A percentile compares a stretch with the other conserved stretches of the same genome.
Conservation (phyloP, 495 filamentous ascomycete genomes). For the Lindgomyces ingoldianus region DNA sequence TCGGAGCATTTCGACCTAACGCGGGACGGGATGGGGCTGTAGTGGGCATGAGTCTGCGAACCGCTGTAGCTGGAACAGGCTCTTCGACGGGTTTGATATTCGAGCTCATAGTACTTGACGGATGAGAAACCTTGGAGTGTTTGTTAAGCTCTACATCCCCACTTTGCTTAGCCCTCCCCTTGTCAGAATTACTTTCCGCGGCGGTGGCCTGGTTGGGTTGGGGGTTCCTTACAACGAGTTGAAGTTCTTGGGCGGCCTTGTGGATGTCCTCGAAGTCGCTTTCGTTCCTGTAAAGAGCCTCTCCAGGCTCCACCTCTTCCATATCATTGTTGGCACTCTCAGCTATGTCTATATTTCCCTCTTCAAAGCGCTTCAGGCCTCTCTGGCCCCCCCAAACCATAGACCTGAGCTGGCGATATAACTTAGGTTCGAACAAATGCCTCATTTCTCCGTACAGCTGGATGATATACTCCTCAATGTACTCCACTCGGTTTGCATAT, state of each 20-base stretch:
- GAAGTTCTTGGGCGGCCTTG: not conserved
- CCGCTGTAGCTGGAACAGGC: not conserved
- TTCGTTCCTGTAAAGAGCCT: not conserved
- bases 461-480: constrained; percentile 23
- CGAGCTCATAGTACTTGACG: no score
- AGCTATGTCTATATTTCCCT: not conserved
- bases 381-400: constrained; percentile 19
- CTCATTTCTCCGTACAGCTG: constrained; percentile 15
- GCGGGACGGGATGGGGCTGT: not conserved
- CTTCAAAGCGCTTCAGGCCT: not conserved
- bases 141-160: no score
- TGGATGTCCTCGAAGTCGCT: not conserved
- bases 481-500: constrained; percentile 17
- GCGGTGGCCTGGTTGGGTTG: no score
- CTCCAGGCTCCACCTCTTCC: not conserved
- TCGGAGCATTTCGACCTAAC: no score
- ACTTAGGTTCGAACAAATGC: constrained; percentile 16
- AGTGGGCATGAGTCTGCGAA: not conserved
- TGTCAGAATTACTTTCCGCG: no score
- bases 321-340: not conserved
- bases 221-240: not conserved
- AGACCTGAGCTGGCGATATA: constrained; percentile 17
- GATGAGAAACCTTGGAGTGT: no score
- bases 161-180: no score
- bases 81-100: not conserved